Percentiles rank a stretch among this genome's conserved stretches.
Evolutionary conservation across 2,329 filamentous ascomycete species (phyloP).

Genomic region (Neofusicoccum ribis): DNA sequence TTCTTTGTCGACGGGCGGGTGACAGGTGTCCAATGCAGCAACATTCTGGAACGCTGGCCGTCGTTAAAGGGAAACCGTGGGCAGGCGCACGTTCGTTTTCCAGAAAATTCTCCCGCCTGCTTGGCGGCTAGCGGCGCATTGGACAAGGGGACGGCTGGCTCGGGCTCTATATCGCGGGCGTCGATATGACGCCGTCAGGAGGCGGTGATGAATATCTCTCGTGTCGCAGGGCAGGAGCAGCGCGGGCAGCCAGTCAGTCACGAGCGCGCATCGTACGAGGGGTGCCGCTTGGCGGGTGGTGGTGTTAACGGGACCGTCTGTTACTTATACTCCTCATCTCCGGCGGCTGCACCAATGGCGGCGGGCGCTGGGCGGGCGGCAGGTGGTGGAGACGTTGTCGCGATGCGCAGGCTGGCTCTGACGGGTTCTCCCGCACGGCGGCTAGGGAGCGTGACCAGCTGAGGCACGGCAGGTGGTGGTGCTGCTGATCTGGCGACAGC

Average conservation of each 20-base stretch:
- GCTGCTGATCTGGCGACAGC: constrained; percentile 16
- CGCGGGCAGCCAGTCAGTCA: not conserved
- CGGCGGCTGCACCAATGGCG: constrained; percentile 7
- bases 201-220: constrained; percentile 2
- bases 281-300: not conserved
- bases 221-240: not conserved
- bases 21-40: constrained; percentile 15
- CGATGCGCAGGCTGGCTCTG: constrained; percentile 1
- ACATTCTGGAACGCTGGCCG: constrained; percentile 16
- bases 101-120: constrained; percentile 20
- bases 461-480: constrained; percentile 3
- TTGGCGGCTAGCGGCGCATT: constrained; percentile 11
- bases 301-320: constrained; percentile 3
- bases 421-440: constrained; percentile 9
- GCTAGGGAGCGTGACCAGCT: constrained; percentile 15
- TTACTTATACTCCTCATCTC: constrained; percentile 15
- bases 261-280: constrained; percentile 8
- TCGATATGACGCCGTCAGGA: constrained; percentile 13
- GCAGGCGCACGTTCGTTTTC: constrained; percentile 19
- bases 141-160: constrained; percentile 11
- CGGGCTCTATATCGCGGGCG: not conserved
- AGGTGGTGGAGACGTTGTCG: constrained; percentile 11
- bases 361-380: not conserved
- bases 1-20: not conserved
- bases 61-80: constrained; percentile 17